phyloP scores from a whole-genome alignment of 75 land plant genomes.

The Adiantum capillusveneris region DNA sequence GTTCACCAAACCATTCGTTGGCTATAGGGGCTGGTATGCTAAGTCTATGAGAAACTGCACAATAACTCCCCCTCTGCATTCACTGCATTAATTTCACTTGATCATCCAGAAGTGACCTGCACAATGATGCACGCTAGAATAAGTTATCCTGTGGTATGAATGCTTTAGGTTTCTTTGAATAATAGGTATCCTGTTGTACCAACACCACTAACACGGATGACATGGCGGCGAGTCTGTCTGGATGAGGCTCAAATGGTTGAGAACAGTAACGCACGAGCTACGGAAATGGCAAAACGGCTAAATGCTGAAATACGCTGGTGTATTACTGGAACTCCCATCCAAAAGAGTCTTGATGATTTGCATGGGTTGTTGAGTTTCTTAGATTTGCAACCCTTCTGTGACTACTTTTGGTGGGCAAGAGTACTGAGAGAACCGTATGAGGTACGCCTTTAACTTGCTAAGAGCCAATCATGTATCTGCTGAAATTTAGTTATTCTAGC shows the following conservation, averaged over 20 bases:
- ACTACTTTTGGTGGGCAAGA: slow-evolving; percentile 77
- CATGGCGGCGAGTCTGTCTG: slow-evolving; percentile 93
- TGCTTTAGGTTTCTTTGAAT: neutral
- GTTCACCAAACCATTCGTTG: no score
- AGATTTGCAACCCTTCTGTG: slow-evolving; percentile 65
- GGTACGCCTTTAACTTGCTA: slow-evolving; percentile 45
- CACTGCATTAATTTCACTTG: no score
- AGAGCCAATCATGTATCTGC: no score
- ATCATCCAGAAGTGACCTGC: no score
- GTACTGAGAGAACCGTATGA: slow-evolving; percentile 85
- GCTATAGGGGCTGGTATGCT: no score
- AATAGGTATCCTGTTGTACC: slow-evolving; percentile 86
- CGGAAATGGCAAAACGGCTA: slow-evolving; percentile 91
- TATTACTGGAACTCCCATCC: slow-evolving; percentile 97
- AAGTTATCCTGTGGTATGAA: no score
- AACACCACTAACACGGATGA: slow-evolving; percentile 73
- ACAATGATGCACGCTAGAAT: no score
- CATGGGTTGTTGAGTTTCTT: slow-evolving; percentile 80
- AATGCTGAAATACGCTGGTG: slow-evolving; percentile 88
- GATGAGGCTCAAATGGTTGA: slow-evolving; percentile 99
- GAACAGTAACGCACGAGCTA: slow-evolving; percentile 65
- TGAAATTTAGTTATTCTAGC: no score
- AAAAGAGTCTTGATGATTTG: slow-evolving; percentile 81
- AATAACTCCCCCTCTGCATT: no score
- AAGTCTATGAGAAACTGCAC: no score